Base-by-base conservation (phyloP, 2,329 filamentous ascomycete genomes). In the Ceratocystis harringtonii region DNA sequence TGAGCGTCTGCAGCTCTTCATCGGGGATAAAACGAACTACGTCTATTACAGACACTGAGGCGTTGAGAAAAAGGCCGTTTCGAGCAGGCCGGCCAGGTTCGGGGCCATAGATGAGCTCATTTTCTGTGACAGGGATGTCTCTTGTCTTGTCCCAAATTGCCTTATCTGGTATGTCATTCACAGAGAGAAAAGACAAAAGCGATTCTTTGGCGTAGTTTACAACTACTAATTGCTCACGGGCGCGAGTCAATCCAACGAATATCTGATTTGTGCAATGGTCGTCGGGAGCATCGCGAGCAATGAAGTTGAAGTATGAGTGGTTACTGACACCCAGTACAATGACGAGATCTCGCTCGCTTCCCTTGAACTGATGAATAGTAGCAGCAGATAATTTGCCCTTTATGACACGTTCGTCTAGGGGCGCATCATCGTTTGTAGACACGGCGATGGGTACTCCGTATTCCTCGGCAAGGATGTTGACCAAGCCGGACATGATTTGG, bases 321-420 rank as follows among this genome's bases (percentile, higher is more conserved):
- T 73, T 71, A 6, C 41, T 63, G 0, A 71, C 68, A 4, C 68
- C 70, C 36, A 71, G 66, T 1, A 73, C 65, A 50, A 74, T 71
- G 3, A 74, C 55, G 1, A 74, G 63, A 44, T 72, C 66, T 17
- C 72, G 72, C 67, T 74, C 72, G 52, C 69, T 71, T 3, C 72
- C 72, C 52, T 74, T 74, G 66, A 74, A 74, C 48, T 73, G 71
- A 44, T 74, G 72, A 55, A 72, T 72, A 0, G 71, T 73, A 15
- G 72, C 72, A 10, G 73, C 66, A 8, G 70, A 71, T 22, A 74
- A 12, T 63, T 74, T 74, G 10, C 71, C 70, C 3, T 68, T 19
- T 4, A 70, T 71, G 4, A 72, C 70, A 1, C 30, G 63, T 19
- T 73, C 68, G 28, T 74, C 63, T 1, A 73, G 61, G 22, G 68